Evolutionary conservation across 106 monocot genomes (phyloP), one percentile per base, ranked within the genome.

Genomic region (Agapanthus africanus): DNA sequence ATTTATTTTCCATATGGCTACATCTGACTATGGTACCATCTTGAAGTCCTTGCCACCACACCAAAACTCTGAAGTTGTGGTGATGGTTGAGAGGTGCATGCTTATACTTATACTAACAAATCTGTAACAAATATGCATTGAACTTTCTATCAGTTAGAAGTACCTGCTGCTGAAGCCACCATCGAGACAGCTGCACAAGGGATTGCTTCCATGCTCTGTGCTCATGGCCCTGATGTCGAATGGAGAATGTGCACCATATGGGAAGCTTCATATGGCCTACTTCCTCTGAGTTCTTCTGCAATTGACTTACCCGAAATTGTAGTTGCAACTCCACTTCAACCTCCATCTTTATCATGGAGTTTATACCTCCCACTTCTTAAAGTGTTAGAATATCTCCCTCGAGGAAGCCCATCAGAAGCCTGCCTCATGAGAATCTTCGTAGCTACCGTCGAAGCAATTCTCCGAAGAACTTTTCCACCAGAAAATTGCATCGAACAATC

Each of bases 211-310:
- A 70, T 95, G 88, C 72, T 91, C 56, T 91, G 95, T 61, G 88
- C 95, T 7, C 95, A 97, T 79, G 95, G 95, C 6, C 91, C 95
- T 49, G 95, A 97, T 38, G 91, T 91, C 36, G 95, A 97, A 73
- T 91, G 91, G 95, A 75, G 88, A 79, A 91, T 97, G 19, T 97
- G 95, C 59, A 86, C 91, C 34, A 97, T 97, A 27, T 97, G 91
- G 95, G 95, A 97, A 80, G 95, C 95, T 69, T 88, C 95, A 19
- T 97, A 97, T 80, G 95, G 95, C 15, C 81, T 97, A 26, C 86
- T 97, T 70, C 91, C 95, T 47, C 66, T 97, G 37, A 91, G 80
- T 82, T 89, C 95, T 37, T 91, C 88, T 52, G 84, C 84, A 67
- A 76, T 95, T 73, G 91, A 97, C 78, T 84, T 97, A 28, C 95